A percentile compares a stretch with the other conserved stretches of the same genome.
Evolutionary conservation across 2,329 filamentous ascomycete genomes (phyloP).

Genomic region (Lecanicillium sp.): DNA sequence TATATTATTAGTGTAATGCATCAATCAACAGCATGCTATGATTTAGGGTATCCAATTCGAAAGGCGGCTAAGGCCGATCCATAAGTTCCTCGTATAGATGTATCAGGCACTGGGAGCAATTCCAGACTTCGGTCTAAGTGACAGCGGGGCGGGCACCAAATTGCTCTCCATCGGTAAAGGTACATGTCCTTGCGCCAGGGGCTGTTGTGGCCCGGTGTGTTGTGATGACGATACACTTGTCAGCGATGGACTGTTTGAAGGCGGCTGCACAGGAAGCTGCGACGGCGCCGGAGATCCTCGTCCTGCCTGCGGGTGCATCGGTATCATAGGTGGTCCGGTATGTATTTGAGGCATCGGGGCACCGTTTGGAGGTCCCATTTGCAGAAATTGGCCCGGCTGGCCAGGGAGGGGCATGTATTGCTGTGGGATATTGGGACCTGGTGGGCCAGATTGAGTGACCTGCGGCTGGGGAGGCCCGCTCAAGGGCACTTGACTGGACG

Average conservation of each 20-base stretch:
- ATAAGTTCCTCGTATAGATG: too few species aligned
- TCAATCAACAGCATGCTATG: not conserved
- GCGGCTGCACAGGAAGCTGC: not conserved
- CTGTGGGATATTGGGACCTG: not conserved
- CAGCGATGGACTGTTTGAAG: not conserved
- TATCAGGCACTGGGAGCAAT: not conserved
- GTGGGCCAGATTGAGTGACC: not conserved
- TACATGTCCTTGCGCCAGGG: not conserved
- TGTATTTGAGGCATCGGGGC: not conserved
- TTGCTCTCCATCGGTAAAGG: not conserved
- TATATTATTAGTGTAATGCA: not conserved
- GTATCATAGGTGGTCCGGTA: not conserved
- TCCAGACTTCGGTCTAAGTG: not conserved
- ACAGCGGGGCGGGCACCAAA: constrained; percentile 4
- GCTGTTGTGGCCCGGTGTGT: not conserved
- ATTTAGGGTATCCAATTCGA: not conserved
- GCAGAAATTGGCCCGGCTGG: not conserved
- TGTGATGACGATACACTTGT: not conserved
- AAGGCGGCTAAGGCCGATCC: too few species aligned
- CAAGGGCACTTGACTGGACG: not conserved
- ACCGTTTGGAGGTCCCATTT: not conserved
- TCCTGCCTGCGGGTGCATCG: not conserved
- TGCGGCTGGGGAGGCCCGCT: not conserved
- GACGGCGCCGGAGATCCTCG: not conserved
- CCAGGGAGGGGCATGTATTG: not conserved